Evolutionary conservation across 768 basidiomycete species (phyloP).

Genomic region (Leucosporidium creatinivorum): DNA sequence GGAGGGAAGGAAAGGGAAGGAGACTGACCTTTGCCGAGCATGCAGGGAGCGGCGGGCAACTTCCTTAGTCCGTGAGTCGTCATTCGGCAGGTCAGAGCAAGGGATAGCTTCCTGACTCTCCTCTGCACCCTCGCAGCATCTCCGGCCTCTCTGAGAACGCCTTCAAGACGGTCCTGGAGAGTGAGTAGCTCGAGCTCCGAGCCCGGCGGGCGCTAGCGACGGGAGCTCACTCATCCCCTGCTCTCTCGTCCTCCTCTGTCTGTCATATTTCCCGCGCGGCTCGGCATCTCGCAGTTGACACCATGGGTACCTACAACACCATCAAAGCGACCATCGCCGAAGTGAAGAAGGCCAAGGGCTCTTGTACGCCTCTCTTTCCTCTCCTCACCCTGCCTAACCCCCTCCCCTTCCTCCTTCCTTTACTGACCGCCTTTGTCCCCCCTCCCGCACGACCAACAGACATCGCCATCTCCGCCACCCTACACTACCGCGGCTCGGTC

Average conservation of each 20-base stretch:
- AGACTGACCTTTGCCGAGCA: not conserved
- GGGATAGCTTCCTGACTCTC: too few relatives aligned
- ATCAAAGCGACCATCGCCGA: slow-evolving; percentile 81
- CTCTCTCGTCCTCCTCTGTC: too few relatives aligned
- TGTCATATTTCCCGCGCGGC: too few relatives aligned
- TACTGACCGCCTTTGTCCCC: not conserved
- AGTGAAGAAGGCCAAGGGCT: slow-evolving; percentile 62
- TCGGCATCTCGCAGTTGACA: slow-evolving; percentile 49
- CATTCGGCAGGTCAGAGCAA: too few relatives aligned
- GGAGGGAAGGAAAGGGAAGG: not conserved
- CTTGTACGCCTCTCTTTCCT: slow-evolving; percentile 43
- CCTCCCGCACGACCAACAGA: not conserved
- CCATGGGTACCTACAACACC: slow-evolving; percentile 90
- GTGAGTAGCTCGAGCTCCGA: too few relatives aligned
- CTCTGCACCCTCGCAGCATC: slow-evolving; percentile 9
- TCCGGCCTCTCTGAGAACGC: slow-evolving; percentile 71
- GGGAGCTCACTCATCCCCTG: too few relatives aligned
- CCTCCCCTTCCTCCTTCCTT: slow-evolving; percentile 37
- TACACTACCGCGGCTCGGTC: slow-evolving; percentile 71
- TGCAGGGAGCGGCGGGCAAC: slow-evolving; percentile 70
- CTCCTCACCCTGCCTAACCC: too few relatives aligned
- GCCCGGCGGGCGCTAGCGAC: too few relatives aligned
- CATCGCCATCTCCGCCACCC: slow-evolving; percentile 78
- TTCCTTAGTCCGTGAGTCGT: slow-evolving; percentile 53
- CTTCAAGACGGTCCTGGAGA: slow-evolving; percentile 86